Conservation (phyloP, 768 basidiomycete species). For the Suillus tomentosus region DNA sequence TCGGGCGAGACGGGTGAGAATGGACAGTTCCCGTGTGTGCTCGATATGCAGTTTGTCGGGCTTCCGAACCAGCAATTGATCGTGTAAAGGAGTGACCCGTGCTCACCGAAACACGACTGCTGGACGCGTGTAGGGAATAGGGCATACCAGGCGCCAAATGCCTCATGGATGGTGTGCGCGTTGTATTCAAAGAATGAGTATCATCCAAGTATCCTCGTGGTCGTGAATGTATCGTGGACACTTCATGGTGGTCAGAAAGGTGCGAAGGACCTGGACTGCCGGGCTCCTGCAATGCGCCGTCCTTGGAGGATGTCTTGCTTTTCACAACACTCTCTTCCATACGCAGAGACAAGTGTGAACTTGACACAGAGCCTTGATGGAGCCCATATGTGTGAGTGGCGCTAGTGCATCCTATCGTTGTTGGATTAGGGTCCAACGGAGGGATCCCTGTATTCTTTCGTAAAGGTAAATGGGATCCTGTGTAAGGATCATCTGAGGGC, state of each 20-base stretch:
- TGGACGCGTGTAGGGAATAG: neutral
- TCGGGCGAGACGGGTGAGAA: conserved; percentile 4
- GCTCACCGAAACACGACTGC: neutral
- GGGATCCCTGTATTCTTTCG: conserved; percentile 3
- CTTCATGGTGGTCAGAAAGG: neutral
- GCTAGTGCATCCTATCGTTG: neutral
- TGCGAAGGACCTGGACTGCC: neutral
- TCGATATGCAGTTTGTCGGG: conserved; percentile 3
- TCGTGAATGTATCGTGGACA: neutral
- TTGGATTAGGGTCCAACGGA: neutral
- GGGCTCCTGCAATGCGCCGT: neutral
- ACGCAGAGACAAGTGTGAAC: conserved; percentile 1
- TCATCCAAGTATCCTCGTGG: neutral
- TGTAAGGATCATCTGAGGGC: conserved; percentile 11
- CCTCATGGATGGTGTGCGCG: neutral
- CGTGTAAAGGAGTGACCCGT: neutral
- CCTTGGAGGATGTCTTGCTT: neutral
- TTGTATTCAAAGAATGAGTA: neutral
- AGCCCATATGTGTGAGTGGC: neutral
- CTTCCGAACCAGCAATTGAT: neutral
- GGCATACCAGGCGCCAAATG: neutral
- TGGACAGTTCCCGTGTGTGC: neutral
- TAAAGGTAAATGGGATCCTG: neutral
- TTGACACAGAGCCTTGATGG: neutral
- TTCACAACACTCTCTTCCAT: neutral